Evolutionary conservation across 1,139 yeast genomes (phyloP), one percentile per base, ranked within the genome.

Genomic region (Hemisphaericaspora xylanilytica): DNA sequence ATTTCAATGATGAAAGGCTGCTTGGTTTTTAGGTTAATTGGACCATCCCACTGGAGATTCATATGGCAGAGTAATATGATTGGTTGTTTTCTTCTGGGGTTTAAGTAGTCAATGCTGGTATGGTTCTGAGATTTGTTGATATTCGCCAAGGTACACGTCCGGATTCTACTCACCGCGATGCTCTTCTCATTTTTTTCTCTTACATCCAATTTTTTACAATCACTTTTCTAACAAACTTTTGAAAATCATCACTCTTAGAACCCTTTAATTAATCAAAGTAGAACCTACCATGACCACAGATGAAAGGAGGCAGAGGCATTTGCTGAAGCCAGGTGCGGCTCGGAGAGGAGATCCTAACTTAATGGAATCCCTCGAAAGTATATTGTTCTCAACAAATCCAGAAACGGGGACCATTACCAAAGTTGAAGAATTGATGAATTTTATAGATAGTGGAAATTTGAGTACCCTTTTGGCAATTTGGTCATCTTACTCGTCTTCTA

Each of bases 401-500:
- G 36, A 7, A 7, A 26, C 37, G 10, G 17, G 7, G 11, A 20
- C 31, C 11, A 33, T 38, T 29, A 22, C 37, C 7, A 46, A 44
- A 15, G 36, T 38, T 17, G 35, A 45, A 26, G 27, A 38, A 12
- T 46, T 51, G 32, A 36, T 38, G 5, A 37, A 42, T 14, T 53
- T 54, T 29, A 42, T 55, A 11, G 43, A 44, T 16, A 28, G 35
- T 13, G 55, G 50, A 2, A 36, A 38, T 12, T 33, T 64, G 21
- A 35, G 43, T 17, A 57, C 57, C 35, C 43, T 61, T 7, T 44
- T 68, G 13, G 45, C 52, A 14, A 55, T 54, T 20, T 84, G 90
- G 86, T 72, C 85, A 2, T 79, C 77, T 49, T 78, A 67, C 51
- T 75, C 86, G 4, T 78, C 82, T 35, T 68, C 74, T n/a, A 81